phyloP scores from a whole-genome alignment of 345 rosid species.

The Syzygium grande region DNA sequence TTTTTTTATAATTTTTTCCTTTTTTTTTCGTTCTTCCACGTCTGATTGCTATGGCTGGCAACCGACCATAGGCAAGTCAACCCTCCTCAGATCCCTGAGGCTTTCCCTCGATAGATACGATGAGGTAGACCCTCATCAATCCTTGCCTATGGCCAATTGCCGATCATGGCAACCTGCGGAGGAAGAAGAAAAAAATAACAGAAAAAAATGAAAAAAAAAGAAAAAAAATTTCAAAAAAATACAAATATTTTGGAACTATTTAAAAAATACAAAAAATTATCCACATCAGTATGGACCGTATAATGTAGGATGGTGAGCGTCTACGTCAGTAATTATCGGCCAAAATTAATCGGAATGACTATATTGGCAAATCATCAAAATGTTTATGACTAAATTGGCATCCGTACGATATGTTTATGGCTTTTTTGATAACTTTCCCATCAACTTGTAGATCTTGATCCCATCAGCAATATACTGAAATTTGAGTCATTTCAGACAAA shows the following conservation, averaged over 20 bases:
- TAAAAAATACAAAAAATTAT: background rate
- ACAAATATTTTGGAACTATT: too few relatives aligned
- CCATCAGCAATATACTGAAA: background rate
- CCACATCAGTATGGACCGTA: accelerated
- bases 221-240: too few relatives aligned
- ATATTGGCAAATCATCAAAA: background rate
- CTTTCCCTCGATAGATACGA: background rate
- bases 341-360: background rate
- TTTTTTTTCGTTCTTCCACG: background rate
- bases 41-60: background rate
- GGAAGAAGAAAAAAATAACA: background rate
- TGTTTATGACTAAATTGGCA: background rate
- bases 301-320: background rate
- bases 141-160: background rate
- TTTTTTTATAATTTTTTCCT: background rate
- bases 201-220: too few relatives aligned
- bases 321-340: accelerated
- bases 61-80: background rate
- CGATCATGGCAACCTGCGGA: accelerated
- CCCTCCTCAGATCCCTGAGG: background rate
- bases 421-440: background rate
- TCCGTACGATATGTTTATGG: background rate
- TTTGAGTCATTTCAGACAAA: background rate
- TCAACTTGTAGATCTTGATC: background rate
- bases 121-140: background rate